Percentiles rank a stretch among this genome's conserved stretches.
These are phyloP conservation scores for Pittosporum tobira DNA, from an alignment of 129 eudicot genomes.

Conservation along the genomic window DNA sequence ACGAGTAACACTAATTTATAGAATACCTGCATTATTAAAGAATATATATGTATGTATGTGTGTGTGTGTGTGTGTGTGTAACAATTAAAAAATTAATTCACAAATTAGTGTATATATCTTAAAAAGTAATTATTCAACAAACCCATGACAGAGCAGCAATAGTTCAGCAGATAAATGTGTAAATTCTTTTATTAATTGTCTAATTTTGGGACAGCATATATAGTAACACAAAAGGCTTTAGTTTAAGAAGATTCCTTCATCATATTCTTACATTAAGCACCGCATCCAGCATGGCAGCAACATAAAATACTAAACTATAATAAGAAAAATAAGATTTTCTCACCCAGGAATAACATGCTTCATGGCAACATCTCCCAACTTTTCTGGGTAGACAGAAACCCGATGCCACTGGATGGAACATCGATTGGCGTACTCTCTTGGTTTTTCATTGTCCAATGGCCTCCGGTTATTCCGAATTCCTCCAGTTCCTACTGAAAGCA, in stretches of 20 bases:
- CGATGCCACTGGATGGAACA: conserved; percentile 93
- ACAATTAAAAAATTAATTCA: too few species aligned
- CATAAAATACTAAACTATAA: neutral
- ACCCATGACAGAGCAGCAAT: too few species aligned
- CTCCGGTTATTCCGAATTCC: conserved; percentile 81
- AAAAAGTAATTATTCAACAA: too few species aligned
- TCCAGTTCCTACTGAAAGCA: conserved; percentile 77
- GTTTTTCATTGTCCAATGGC: conserved; percentile 75
- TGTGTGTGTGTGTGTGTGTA: too few species aligned
- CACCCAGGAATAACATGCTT: conserved; percentile 80
- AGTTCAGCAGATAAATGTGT: neutral
- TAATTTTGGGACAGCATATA: too few species aligned
- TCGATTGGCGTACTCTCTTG: conserved; percentile 74
- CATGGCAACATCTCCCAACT: conserved; percentile 58
- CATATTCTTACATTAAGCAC: conserved; percentile 6
- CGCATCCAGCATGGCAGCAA: too few species aligned
- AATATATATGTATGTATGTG: too few species aligned
- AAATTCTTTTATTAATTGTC: too few species aligned
- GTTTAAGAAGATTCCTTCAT: neutral
- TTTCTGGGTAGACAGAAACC: conserved; percentile 67
- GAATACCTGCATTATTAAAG: too few species aligned
- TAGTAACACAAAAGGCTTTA: neutral
- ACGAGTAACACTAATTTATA: too few species aligned
- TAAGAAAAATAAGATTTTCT: conserved; percentile 8
- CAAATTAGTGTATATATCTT: too few species aligned